Evolutionary conservation across 2,329 filamentous ascomycete species (phyloP).

Genomic region (Pyricularia grisea): DNA sequence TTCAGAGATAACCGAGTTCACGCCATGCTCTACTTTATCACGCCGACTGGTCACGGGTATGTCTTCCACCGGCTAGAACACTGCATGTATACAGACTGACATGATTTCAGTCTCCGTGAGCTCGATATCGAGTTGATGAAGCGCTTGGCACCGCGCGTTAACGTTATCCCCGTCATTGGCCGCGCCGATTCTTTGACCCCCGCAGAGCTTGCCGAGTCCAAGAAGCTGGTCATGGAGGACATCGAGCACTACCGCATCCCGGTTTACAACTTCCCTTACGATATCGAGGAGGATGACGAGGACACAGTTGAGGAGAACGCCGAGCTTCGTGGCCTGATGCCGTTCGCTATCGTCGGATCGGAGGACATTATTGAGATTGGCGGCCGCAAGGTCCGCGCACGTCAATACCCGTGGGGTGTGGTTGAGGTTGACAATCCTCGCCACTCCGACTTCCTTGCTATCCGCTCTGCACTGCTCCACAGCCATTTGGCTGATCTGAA

Average conservation of each 20-base stretch:
- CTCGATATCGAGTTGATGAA: constrained; percentile 99
- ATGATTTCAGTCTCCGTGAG: constrained; percentile 70
- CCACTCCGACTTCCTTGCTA: constrained; percentile 96
- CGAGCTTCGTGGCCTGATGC: constrained; percentile 94
- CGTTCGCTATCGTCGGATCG: constrained; percentile 96
- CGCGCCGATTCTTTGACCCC: constrained; percentile 97
- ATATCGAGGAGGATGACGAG: constrained; percentile 98
- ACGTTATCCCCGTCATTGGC: constrained; percentile 97
- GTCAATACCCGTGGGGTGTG: constrained; percentile 98
- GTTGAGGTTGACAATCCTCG: constrained; percentile 99
- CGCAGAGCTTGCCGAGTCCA: constrained; percentile 92
- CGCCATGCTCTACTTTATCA: constrained; percentile 98
- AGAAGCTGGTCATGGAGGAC: constrained; percentile 99
- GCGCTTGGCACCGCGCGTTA: constrained; percentile 93
- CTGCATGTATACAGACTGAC: no score
- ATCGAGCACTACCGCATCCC: constrained; percentile 99
- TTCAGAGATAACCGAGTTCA: constrained; percentile 99
- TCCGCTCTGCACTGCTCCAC: constrained; percentile 91
- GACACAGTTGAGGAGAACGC: constrained; percentile 99
- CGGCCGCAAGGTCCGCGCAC: constrained; percentile 81
- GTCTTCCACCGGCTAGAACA: constrained; percentile 15
- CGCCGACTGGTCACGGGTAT: constrained; percentile 89
- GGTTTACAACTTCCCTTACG: constrained; percentile 99
- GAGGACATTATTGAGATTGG: constrained; percentile 93
- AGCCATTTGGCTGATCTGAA: constrained; percentile 97